Evolutionary conservation across 2,329 filamentous ascomycete genomes (phyloP).

Genomic region (Pyrenophora seminiperda): DNA sequence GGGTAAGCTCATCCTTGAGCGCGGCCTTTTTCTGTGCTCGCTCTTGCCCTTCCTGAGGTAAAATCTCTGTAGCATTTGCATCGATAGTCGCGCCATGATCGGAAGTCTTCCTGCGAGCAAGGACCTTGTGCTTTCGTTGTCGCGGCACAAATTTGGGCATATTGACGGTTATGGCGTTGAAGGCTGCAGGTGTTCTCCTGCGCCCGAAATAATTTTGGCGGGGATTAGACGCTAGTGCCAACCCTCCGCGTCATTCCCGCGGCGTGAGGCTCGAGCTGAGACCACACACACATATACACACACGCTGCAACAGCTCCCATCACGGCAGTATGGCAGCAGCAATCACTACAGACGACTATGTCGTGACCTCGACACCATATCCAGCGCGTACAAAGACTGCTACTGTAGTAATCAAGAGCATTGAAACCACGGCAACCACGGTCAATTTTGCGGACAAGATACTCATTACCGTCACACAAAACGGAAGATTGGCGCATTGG

Average conservation of each 20-base stretch:
- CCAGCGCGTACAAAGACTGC: conserved; percentile 65
- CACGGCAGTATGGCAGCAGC: conserved; percentile 18
- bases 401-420: conserved; percentile 67
- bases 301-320: neutral
- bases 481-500: conserved; percentile 88
- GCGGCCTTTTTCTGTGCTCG: conserved; percentile 58
- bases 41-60: conserved; percentile 58
- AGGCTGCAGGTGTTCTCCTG: conserved; percentile 6
- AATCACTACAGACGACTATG: conserved; percentile 21
- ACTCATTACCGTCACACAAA: conserved; percentile 84
- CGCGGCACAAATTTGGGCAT: conserved; percentile 56
- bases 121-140: conserved; percentile 65
- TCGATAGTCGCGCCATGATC: conserved; percentile 52
- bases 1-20: conserved; percentile 60
- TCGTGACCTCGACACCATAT: conserved; percentile 59
- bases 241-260: conserved; percentile 23
- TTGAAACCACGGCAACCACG: conserved; percentile 72
- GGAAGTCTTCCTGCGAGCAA: conserved; percentile 63
- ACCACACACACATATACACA: neutral
- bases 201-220: conserved; percentile 45
- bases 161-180: conserved; percentile 18
- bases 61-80: conserved; percentile 58
- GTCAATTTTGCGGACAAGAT: conserved; percentile 88
- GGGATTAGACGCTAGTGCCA: conserved; percentile 32
- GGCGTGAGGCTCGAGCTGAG: conserved; percentile 3